These are phyloP conservation scores for Cyclotella baltica DNA, from an alignment of 108 stramenopile genomes.

Conservation along the genomic window DNA sequence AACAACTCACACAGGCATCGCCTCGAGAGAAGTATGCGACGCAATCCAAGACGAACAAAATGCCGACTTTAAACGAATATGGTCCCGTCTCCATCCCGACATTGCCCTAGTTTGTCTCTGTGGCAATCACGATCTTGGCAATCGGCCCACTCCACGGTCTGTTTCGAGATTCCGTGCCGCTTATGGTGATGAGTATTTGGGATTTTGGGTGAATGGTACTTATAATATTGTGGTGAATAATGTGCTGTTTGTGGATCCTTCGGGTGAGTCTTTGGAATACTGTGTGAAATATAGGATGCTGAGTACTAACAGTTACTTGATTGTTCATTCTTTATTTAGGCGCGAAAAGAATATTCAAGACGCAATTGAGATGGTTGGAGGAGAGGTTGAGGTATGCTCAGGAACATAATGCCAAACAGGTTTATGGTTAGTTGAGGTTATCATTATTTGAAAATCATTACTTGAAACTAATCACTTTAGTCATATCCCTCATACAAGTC, in stretches of 20 bases:
- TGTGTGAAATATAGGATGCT: too few relatives aligned
- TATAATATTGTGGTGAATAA: constrained; percentile 82
- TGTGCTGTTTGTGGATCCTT: constrained; percentile 55
- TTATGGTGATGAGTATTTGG: constrained; percentile 81
- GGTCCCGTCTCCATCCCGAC: constrained; percentile 60
- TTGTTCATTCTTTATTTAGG: too few relatives aligned
- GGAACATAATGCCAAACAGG: constrained; percentile 48
- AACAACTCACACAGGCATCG: constrained; percentile 18
- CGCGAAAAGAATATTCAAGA: constrained; percentile 55
- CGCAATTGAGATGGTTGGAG: constrained; percentile 72
- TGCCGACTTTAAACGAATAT: constrained; percentile 63
- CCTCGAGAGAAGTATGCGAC: constrained; percentile 64
- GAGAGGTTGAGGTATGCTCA: constrained; percentile 59
- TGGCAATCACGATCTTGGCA: constrained; percentile 87
- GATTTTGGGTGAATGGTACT: constrained; percentile 71
- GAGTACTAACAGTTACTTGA: too few relatives aligned
- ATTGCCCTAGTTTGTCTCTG: constrained; percentile 86
- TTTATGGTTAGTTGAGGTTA: constrained; percentile 42
- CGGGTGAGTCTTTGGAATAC: too few relatives aligned
- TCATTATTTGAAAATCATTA: neutral
- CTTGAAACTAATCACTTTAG: too few relatives aligned
- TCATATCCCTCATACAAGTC: constrained; percentile 20
- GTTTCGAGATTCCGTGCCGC: constrained; percentile 62
- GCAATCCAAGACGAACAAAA: constrained; percentile 69
- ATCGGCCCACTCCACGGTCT: constrained; percentile 66